Evolutionary conservation across 192 early-diverging fungal genomes (phyloP), one percentile per base, ranked within the genome.

Genomic region (Entomortierella chlamydospora): DNA sequence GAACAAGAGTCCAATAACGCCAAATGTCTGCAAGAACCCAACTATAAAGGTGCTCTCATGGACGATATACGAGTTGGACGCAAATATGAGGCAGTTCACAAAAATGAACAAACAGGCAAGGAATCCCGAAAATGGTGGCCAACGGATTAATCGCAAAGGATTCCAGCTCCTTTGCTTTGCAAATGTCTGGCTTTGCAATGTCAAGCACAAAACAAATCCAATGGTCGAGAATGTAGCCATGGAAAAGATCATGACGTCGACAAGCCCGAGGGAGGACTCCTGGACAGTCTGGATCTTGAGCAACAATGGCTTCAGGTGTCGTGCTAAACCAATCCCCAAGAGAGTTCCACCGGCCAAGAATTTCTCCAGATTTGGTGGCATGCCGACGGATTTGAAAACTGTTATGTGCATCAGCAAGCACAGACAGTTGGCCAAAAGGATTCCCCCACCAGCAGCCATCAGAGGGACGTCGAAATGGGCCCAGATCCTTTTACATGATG

Each of bases 21-120:
- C 86, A 64, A 95, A 88, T 2, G 92, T 89, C 58, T 93, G 91
- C 8, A 91, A 56, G 18, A 95, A 78, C 68, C 90, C 92, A 0
- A 87, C 72, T 8, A 66, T 51, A 31, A 93, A 85, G 39, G 85
- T 82, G 68, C 98, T 95, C 83, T 99, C 96, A 85, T 86, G 91
- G 33, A 97, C 87, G 1, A 94, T 96, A 70, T 92, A 97, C 70
- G 93, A 96, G 83, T 99, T 96, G 9, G 96, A 97, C 0, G 88
- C 90, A 51, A 95, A 92, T 0, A 89, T 87, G 41, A 91, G 70
- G 15, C 86, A 83, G 64, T 94, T 92, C 17, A 89, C 53, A 29
- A 89, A 54, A 26, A 85, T 64, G 26, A 91, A 81, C 56, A 83
- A 68, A 31, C 81, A 69, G 11, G 78, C 74, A 26, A 69, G 29